A percentile compares a stretch with the other conserved stretches of the same genome.
Evolutionary conservation across 1,139 yeast species (phyloP).

Genomic region (Taphrina wiesneri): DNA sequence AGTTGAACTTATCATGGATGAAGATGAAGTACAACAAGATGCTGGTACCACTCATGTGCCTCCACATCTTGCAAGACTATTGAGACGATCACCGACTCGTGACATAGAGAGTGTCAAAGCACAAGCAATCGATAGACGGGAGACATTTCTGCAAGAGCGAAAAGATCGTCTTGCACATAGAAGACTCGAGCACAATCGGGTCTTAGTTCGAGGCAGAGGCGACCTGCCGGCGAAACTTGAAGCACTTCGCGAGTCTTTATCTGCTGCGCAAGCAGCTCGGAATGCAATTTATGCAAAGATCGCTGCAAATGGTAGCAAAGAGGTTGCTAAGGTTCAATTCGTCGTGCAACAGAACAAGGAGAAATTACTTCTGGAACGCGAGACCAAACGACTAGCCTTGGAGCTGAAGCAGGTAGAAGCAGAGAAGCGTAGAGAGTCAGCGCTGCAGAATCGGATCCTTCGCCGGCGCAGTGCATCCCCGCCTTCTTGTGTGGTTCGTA

Average conservation of each 20-base stretch:
- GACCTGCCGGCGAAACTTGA: constrained; percentile 9
- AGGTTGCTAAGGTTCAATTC: constrained; percentile 12
- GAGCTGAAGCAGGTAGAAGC: constrained; percentile 24
- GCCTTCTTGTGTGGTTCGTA: neutral
- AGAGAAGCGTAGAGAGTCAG: constrained; percentile 7
- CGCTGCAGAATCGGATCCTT: neutral
- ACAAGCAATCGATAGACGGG: constrained; percentile 3
- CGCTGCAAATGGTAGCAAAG: constrained; percentile 25
- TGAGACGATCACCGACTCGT: constrained; percentile 11
- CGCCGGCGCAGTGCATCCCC: constrained; percentile 19
- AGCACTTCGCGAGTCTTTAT: constrained; percentile 8
- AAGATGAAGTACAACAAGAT: neutral
- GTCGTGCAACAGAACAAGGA: constrained; percentile 26
- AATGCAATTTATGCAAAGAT: constrained; percentile 11
- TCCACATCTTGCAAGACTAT: neutral
- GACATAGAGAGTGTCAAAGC: neutral
- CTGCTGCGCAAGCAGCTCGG: constrained; percentile 32
- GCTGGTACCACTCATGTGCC: neutral
- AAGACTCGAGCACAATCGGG: neutral
- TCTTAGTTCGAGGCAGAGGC: constrained; percentile 12
- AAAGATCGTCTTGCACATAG: constrained; percentile 18
- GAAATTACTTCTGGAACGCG: constrained; percentile 9
- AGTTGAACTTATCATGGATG: neutral
- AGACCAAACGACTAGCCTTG: constrained; percentile 19
- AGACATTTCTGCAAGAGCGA: constrained; percentile 9